A percentile compares a stretch with the other conserved stretches of the same genome.
Evolutionary conservation across 2,329 filamentous ascomycete species (phyloP).

Genomic region (Lizonia empirigonia): DNA sequence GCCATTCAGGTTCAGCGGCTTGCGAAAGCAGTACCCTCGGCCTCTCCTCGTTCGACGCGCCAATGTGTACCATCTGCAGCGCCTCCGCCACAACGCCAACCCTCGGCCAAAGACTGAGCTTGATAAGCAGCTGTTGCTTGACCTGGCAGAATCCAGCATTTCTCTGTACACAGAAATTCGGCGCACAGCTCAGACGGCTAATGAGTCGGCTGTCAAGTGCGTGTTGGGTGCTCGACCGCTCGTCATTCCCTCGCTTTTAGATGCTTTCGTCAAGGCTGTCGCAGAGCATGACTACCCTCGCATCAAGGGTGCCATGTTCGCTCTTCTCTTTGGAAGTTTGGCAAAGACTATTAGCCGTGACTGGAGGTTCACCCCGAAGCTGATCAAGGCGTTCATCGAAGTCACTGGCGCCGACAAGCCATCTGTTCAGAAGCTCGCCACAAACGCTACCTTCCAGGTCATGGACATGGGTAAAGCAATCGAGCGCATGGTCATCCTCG

Average conservation of each 20-base stretch:
- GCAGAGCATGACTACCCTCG: constrained; percentile 81
- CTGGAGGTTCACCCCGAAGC: constrained; percentile 91
- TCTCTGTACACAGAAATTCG: constrained; percentile 95
- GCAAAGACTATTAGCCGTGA: constrained; percentile 86
- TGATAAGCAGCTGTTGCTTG: constrained; percentile 81
- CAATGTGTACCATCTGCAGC: constrained; percentile 91
- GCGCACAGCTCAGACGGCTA: constrained; percentile 87
- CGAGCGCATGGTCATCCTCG: constrained; percentile 82
- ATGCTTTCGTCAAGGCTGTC: constrained; percentile 77
- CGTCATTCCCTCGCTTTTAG: constrained; percentile 85
- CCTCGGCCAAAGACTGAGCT: constrained; percentile 88
- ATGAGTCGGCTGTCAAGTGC: constrained; percentile 91
- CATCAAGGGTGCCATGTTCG: constrained; percentile 94
- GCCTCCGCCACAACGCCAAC: constrained; percentile 91
- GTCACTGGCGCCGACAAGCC: constrained; percentile 90
- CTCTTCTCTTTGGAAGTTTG: constrained; percentile 84
- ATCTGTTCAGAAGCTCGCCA: constrained; percentile 88
- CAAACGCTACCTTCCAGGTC: constrained; percentile 79
- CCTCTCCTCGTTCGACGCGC: constrained; percentile 91
- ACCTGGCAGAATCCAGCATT: constrained; percentile 86
- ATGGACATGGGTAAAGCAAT: constrained; percentile 90
- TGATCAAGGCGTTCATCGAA: constrained; percentile 88
- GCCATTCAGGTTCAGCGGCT: constrained; percentile 91
- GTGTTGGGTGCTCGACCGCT: constrained; percentile 86
- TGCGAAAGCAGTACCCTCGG: constrained; percentile 90